Conservation (phyloP, 108 stramenopile species). For the Fistulifera pelliculosa region DNA sequence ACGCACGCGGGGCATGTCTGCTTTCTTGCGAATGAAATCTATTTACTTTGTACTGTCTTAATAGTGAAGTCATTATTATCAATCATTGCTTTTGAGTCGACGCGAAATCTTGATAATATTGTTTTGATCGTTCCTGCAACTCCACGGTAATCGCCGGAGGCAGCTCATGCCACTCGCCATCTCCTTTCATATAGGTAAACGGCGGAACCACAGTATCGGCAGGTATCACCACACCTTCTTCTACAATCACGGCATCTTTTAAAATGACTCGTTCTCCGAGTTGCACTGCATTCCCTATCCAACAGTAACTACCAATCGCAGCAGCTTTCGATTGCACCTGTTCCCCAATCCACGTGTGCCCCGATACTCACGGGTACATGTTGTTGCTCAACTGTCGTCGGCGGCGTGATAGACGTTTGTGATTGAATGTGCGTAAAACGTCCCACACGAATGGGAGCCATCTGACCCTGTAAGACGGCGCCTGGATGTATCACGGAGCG, state of each 20-base stretch:
- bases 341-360: conserved; percentile 32
- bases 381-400: conserved; percentile 8
- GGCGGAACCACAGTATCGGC: conserved; percentile 48
- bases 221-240: conserved; percentile 17
- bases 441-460: conserved; percentile 30
- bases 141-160: too few species aligned
- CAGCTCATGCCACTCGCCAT: too few species aligned
- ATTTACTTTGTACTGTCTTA: too few species aligned
- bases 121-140: too few species aligned
- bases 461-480: too few species aligned
- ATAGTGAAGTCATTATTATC: too few species aligned
- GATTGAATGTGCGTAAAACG: conserved; percentile 26
- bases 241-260: conserved; percentile 43
- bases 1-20: too few species aligned
- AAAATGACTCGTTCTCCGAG: conserved; percentile 40
- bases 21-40: too few species aligned
- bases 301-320: conserved; percentile 41
- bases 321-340: conserved; percentile 35
- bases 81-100: too few species aligned
- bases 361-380: conserved; percentile 32
- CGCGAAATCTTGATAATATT: too few species aligned
- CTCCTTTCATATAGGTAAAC: conserved; percentile 17
- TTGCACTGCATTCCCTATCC: conserved; percentile 33
- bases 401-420: conserved; percentile 24
- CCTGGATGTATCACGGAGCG: conserved; percentile 25